Evolutionary conservation across 108 stramenopile genomes (phyloP), one percentile per base, ranked within the genome.

Genomic region (Phaeodactylum tricornutum): DNA sequence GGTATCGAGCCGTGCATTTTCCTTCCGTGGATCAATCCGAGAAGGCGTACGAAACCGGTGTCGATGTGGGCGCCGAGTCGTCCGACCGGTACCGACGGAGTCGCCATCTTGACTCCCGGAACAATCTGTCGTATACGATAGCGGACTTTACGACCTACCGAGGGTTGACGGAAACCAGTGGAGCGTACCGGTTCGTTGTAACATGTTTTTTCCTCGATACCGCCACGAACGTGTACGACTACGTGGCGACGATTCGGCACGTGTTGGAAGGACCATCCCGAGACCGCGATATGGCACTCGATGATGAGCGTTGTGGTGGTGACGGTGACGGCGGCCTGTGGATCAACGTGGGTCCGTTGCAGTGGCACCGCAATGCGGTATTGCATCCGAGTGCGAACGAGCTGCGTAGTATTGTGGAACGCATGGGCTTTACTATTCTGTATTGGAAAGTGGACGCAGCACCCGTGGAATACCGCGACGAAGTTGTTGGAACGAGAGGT

Each of bases 191-290:
- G 29, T 70, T 75, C 4, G 58, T 91, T 0, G 70, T 72, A 6
- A 86, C 83, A 6, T 81, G 80, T 39, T 91, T 84, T 39, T 91
- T 91, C 54, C 63, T 91, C 27, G 89, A 91, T 44, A 91, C 89
- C 1, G 84, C 89, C 7, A 71, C 82, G 9, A 84, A 87, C 39
- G 62, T 91, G 21, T 81, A 72, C 47, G 81, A 88, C 38, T 82
- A 88, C 34, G 45, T 88, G 24, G 25, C 52, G 3, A 56, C 57
- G 28, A 83, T 84, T 15, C 29, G 42, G 1, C 47, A 65, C 29
- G n/a, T 74, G 31, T 56, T 84, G 33, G 34, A 7, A 43, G n/a
- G n/a, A n/a, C n/a, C n/a, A n/a, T n/a, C 24, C 36, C 12, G 39
- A 39, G 26, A 63, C 25, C 20, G n/a, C n/a, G n/a, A n/a, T n/a